Percentiles rank a stretch among this genome's conserved stretches.
Evolutionary conservation across 352 stramenopile genomes (phyloP).

Genomic region (Phytophthora europaea): DNA sequence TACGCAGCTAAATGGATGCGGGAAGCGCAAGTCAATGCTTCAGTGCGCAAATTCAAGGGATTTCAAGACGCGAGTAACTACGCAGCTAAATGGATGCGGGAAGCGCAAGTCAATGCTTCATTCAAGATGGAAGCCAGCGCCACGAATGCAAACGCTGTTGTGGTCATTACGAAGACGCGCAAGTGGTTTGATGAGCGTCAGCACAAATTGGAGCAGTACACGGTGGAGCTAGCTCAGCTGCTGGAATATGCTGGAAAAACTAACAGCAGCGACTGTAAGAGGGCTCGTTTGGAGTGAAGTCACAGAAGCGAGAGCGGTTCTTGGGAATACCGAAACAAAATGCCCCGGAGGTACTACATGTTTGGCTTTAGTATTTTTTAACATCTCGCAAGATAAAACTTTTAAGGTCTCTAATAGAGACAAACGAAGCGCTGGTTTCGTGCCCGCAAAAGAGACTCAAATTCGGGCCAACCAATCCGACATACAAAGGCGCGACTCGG

Average conservation of each 20-base stretch:
- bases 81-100: neutral
- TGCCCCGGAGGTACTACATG: too few relatives aligned
- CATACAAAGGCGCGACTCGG: too few relatives aligned
- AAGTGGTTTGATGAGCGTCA: neutral
- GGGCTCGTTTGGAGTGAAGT: neutral
- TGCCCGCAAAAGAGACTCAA: too few relatives aligned
- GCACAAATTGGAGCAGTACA: neutral
- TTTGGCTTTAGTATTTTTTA: too few relatives aligned
- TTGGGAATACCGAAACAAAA: too few relatives aligned
- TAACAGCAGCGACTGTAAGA: neutral
- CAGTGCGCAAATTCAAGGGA: neutral
- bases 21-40: neutral
- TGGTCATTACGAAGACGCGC: neutral
- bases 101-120: neutral
- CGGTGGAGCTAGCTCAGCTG: neutral
- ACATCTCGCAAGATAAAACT: too few relatives aligned
- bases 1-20: neutral
- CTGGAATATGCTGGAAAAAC: neutral
- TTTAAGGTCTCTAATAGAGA: too few relatives aligned
- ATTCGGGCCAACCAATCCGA: too few relatives aligned
- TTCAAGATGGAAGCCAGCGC: neutral
- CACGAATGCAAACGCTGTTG: neutral
- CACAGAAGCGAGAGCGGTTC: neutral
- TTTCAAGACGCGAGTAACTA: constrained; percentile 1
- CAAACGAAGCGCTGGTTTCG: too few relatives aligned